Evolutionary conservation across 441 rosid genomes (phyloP).

Genomic region (Gossypium schwendimanii): DNA sequence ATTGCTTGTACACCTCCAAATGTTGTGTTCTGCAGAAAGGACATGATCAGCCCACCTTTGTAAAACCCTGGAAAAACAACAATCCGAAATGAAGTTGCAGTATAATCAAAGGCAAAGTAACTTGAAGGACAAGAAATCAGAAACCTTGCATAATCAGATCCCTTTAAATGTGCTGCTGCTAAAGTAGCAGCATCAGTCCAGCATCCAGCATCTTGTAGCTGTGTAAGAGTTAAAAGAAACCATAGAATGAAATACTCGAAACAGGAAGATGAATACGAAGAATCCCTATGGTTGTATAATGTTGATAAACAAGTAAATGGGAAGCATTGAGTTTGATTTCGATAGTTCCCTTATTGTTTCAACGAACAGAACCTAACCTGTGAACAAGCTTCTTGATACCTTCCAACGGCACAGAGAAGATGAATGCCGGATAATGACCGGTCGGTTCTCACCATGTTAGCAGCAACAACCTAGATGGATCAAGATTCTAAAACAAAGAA

Average conservation of each 20-base stretch:
- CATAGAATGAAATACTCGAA: not conserved
- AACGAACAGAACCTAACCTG: constrained; percentile 46
- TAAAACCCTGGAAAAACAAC: constrained; percentile 53
- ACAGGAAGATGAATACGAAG: not conserved
- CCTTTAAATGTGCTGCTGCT: constrained; percentile 90
- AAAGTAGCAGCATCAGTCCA: constrained; percentile 99
- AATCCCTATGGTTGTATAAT: not conserved
- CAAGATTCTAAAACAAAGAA: not conserved
- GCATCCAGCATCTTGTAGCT: constrained; percentile 98
- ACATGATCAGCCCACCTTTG: constrained; percentile 90
- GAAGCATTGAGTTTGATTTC: not conserved
- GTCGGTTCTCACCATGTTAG: constrained; percentile 94
- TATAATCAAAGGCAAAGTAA: not conserved
- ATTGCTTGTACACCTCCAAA: constrained; percentile 62
- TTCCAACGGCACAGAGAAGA: constrained; percentile 95
- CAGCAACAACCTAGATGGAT: constrained; percentile 78
- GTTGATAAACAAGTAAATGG: not conserved
- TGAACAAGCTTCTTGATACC: constrained; percentile 97
- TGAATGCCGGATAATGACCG: constrained; percentile 84
- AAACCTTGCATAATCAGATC: constrained; percentile 98
- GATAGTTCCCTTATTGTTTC: not conserved
- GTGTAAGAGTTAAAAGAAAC: constrained; percentile 22
- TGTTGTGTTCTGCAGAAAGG: constrained; percentile 67
- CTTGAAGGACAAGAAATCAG: not conserved
- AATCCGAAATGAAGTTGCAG: not conserved